These are phyloP conservation scores for Penicillium riverlandense DNA, from an alignment of 495 filamentous ascomycete species.

Conservation along the genomic window DNA sequence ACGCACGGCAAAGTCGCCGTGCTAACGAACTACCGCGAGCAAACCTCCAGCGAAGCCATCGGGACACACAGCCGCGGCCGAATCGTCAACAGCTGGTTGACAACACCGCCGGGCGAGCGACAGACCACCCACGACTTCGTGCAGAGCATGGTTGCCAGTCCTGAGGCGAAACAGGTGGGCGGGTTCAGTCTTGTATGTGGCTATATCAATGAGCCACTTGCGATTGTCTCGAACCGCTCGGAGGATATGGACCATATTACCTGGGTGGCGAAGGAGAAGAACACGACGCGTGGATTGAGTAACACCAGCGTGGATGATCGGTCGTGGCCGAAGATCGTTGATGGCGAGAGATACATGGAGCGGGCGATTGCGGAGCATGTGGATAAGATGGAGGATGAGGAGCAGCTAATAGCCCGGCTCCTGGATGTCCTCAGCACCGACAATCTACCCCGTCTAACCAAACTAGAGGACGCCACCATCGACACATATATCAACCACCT, in stretches of 20 bases:
- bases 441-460: slow-evolving; percentile 55
- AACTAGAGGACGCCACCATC: slow-evolving; percentile 42
- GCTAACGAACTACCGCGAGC: slow-evolving; percentile 90
- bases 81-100: slow-evolving; percentile 87
- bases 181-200: slow-evolving; percentile 93
- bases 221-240: slow-evolving; percentile 86
- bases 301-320: slow-evolving; percentile 73
- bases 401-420: slow-evolving; percentile 61
- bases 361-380: slow-evolving; percentile 41
- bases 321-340: slow-evolving; percentile 74
- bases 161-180: slow-evolving; percentile 56
- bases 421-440: slow-evolving; percentile 63
- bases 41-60: slow-evolving; percentile 37
- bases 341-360: slow-evolving; percentile 45
- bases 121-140: slow-evolving; percentile 58
- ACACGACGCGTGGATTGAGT: slow-evolving; percentile 70
- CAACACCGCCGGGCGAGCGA: slow-evolving; percentile 17
- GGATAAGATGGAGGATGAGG: slow-evolving; percentile 44
- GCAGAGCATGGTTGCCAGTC: slow-evolving; percentile 49
- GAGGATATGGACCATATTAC: slow-evolving; percentile 44
- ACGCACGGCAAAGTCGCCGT: slow-evolving; percentile 77
- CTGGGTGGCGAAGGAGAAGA: slow-evolving; percentile 60
- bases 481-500: slow-evolving; percentile 65
- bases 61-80: slow-evolving; percentile 67
- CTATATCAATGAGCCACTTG: slow-evolving; percentile 66